Conservation (phyloP, 805 yeast species). For the Metschnikowia drakensbergensis region DNA sequence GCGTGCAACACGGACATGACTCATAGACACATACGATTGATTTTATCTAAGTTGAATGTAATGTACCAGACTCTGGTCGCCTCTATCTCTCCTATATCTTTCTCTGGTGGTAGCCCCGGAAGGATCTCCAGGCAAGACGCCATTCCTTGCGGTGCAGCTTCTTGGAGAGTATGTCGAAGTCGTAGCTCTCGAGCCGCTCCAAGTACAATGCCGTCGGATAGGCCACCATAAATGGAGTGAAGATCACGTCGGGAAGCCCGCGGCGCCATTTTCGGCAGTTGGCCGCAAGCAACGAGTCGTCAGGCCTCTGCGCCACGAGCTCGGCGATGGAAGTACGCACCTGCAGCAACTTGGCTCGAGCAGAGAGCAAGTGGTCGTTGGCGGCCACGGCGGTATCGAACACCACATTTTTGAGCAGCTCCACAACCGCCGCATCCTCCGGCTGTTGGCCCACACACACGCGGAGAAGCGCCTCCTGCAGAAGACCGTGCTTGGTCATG, state of each 20-base stretch:
- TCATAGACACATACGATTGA: too few relatives aligned
- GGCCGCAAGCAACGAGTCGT: conserved; percentile 22
- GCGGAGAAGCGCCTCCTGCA: conserved; percentile 62
- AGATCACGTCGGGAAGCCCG: conserved; percentile 58
- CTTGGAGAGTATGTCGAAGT: conserved; percentile 56
- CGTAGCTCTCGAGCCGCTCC: conserved; percentile 53
- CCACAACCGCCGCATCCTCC: conserved; percentile 26
- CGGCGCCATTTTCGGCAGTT: conserved; percentile 38
- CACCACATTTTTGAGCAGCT: conserved; percentile 51
- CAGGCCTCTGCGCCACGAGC: conserved; percentile 22
- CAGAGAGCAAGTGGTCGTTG: conserved; percentile 74
- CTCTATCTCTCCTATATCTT: conserved; percentile 1
- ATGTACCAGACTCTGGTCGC: not conserved
- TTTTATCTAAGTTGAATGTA: too few relatives aligned
- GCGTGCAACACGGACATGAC: not conserved
- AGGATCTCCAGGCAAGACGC: conserved; percentile 62
- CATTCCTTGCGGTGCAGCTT: conserved; percentile 52
- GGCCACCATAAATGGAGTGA: conserved; percentile 63
- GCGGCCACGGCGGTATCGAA: conserved; percentile 71
- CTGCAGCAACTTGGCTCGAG: conserved; percentile 49
- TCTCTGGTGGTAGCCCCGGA: conserved; percentile 43
- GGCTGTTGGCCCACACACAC: conserved; percentile 41
- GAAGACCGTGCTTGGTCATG: conserved; percentile 48
- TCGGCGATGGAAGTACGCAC: conserved; percentile 35
- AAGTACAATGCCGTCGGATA: conserved; percentile 64